Conservation (phyloP, 176 grass and related monocot species). For the Carex parvula region DNA sequence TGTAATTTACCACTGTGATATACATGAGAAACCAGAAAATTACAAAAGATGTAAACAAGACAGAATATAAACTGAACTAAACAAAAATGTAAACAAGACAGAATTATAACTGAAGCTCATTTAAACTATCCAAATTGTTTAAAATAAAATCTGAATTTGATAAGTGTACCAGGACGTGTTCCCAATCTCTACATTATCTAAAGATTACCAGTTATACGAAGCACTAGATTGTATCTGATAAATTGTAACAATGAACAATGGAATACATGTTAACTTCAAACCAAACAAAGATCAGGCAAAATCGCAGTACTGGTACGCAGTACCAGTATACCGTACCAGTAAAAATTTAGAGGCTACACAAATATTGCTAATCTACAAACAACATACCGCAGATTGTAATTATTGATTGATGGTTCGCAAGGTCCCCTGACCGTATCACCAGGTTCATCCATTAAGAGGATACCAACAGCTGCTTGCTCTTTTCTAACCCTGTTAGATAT, state of each 20-base stretch:
- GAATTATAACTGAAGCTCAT: too few relatives aligned
- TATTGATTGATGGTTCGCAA: conserved; percentile 37
- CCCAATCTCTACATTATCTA: background rate
- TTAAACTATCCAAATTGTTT: too few relatives aligned
- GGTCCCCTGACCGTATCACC: conserved; percentile 62
- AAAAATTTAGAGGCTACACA: too few relatives aligned
- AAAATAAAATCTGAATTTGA: background rate
- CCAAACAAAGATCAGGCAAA: background rate
- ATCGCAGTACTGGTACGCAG: too few relatives aligned
- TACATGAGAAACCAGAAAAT: too few relatives aligned
- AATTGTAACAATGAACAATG: background rate
- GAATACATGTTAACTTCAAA: background rate
- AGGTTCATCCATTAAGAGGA: background rate
- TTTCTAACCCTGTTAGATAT: conserved; percentile 37
- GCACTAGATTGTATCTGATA: background rate
- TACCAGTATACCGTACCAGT: too few relatives aligned
- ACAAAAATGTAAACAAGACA: too few relatives aligned
- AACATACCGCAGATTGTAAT: background rate
- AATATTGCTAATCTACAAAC: background rate
- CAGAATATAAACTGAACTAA: too few relatives aligned
- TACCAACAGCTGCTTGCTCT: background rate
- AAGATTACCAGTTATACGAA: background rate
- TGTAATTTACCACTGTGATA: background rate
- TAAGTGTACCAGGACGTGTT: background rate
- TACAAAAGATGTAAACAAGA: too few relatives aligned